Conservation (phyloP, 169 alveolate species). For the Amoebophrya sp. region DNA sequence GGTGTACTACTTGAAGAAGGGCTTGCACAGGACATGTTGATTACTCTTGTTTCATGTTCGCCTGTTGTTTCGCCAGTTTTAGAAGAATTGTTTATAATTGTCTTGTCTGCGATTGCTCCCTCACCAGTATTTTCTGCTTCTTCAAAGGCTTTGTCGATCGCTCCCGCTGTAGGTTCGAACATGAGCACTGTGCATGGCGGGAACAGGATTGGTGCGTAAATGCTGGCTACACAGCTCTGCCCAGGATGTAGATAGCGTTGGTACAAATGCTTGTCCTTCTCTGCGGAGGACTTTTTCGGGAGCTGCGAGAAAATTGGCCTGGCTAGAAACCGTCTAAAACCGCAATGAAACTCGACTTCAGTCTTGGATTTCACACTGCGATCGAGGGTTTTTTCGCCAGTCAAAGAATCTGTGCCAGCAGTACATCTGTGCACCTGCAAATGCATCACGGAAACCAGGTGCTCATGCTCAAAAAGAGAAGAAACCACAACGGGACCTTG, state of each 20-base stretch:
- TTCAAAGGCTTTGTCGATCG: background rate
- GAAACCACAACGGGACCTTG: constrained; percentile 48
- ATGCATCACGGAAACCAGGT: constrained; percentile 53
- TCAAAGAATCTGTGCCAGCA: background rate
- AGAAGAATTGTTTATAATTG: background rate
- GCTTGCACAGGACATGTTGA: background rate
- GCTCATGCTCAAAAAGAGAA: constrained; percentile 51
- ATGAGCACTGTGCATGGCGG: constrained; percentile 34
- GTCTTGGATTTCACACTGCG: constrained; percentile 52
- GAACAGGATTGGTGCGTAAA: constrained; percentile 32
- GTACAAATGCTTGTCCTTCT: constrained; percentile 35
- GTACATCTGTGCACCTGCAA: constrained; percentile 37
- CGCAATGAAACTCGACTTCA: constrained; percentile 48
- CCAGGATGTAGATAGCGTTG: constrained; percentile 21
- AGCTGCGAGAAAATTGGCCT: constrained; percentile 30
- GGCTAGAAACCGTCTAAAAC: constrained; percentile 48
- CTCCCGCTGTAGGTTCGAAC: constrained; percentile 17
- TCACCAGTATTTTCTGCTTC: background rate
- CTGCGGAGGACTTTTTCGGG: constrained; percentile 28
- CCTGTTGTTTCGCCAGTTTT: background rate
- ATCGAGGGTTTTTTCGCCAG: constrained; percentile 14
- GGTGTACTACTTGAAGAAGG: too few relatives aligned
- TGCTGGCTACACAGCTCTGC: background rate
- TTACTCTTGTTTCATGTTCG: background rate
- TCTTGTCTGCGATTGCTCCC: background rate